These are phyloP conservation scores for Aspergillus candidus DNA, from an alignment of 2,329 filamentous ascomycete genomes.

Conservation along the genomic window DNA sequence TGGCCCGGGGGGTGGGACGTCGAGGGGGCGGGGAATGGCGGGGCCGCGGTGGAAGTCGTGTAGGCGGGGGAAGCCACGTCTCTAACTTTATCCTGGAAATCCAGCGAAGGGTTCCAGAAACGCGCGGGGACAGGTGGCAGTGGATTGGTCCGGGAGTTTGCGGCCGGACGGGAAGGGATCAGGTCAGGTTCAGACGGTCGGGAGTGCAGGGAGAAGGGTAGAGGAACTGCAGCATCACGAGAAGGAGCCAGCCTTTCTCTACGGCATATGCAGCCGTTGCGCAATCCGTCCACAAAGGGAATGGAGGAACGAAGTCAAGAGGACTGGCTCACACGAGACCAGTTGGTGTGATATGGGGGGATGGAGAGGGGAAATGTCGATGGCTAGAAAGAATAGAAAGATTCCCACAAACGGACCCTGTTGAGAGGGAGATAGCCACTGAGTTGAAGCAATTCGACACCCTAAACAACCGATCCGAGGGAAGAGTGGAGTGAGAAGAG, in stretches of 20 bases:
- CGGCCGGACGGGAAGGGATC: constrained; percentile 14
- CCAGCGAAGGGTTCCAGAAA: background rate
- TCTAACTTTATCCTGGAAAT: constrained; percentile 25
- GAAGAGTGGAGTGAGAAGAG: too few species aligned
- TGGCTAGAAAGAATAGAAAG: too few species aligned
- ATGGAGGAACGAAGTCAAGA: background rate
- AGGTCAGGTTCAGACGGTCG: constrained; percentile 22
- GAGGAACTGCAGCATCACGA: constrained; percentile 35
- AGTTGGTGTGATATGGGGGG: background rate
- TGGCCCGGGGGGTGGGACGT: constrained; percentile 22
- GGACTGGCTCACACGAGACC: background rate
- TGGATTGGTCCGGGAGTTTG: background rate
- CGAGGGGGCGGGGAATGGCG: constrained; percentile 26
- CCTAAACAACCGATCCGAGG: too few species aligned
- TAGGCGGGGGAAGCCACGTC: constrained; percentile 24
- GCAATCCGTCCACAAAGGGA: constrained; percentile 13
- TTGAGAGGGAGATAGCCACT: too few species aligned
- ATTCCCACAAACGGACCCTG: too few species aligned
- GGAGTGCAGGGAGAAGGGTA: constrained; percentile 25
- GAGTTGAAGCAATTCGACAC: too few species aligned
- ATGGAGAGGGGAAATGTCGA: background rate
- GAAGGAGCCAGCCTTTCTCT: constrained; percentile 36
- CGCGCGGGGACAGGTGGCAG: too few species aligned
- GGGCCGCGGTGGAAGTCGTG: constrained; percentile 19
- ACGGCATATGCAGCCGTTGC: constrained; percentile 35